Evolutionary conservation across 768 basidiomycete species (phyloP), one percentile per base, ranked within the genome.

Genomic region (Rhizopogon vinicolor): DNA sequence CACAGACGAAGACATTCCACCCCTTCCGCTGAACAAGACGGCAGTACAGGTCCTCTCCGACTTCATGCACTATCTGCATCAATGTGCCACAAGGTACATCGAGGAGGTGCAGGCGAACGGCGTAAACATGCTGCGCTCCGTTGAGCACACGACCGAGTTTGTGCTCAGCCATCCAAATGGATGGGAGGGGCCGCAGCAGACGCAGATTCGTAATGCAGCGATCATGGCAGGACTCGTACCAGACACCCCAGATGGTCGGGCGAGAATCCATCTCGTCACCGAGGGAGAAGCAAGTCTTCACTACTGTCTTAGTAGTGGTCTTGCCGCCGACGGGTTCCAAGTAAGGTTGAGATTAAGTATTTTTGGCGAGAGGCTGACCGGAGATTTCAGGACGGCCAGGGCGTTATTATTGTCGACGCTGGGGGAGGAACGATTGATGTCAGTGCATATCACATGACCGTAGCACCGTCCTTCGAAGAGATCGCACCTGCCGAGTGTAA

Each of bases 361-460:
- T 3, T 35, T 22, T 31, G 25, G 18, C 19, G 29, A 28, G 16
- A 51, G 0, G 25, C 55, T 62, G 33, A 62, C 29, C 7, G 4
- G 5, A 14, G 13, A 29, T 22, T 29, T 41, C 57, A 82, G 79
- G 68, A 64, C 13, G 76, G 76, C 12, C 63, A 79, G 44, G 79
- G 78, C 1, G 68, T 83, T 3, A 68, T 81, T 55, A 71, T 85
- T 35, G 77, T 85, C n/a, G 82, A 86, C 55, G 81, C 83, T 3
- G 84, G 84, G 7, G 82, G 82, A 42, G 84, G 82, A 18, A 86
- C 83, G 0, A 71, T 86, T 28, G 84, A 86, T 57, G 69, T 85
- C 41, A 84, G 80, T 55, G 72, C 78, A 12, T 86, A 85, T 54
- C 73, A 72, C 31, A 73, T 75, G 60, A 62, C 63, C n/a, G 60